phyloP scores from a whole-genome alignment of 2,329 filamentous ascomycete genomes.

The Fusarium succisae region DNA sequence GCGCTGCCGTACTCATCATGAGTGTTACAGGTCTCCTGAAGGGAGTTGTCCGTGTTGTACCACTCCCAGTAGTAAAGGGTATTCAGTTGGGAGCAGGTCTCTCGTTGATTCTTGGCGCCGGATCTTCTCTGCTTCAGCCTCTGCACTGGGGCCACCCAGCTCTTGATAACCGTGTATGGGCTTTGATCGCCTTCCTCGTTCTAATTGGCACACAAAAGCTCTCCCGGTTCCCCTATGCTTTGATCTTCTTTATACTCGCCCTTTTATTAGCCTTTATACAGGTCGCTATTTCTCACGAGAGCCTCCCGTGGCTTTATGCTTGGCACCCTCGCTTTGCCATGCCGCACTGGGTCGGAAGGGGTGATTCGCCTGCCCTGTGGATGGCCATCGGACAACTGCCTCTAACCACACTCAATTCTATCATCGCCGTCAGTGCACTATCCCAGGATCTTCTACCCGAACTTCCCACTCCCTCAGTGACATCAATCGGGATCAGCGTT shows the following conservation, averaged over 20 bases:
- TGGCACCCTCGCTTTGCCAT: constrained; percentile 66
- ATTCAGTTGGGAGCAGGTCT: constrained; percentile 94
- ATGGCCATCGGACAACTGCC: constrained; percentile 88
- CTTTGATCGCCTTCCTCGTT: constrained; percentile 74
- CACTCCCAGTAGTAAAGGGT: constrained; percentile 89
- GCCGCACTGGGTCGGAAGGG: constrained; percentile 46
- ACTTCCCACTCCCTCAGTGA: constrained; percentile 74
- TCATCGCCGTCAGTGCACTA: constrained; percentile 86
- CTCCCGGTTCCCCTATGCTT: constrained; percentile 78
- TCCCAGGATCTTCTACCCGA: constrained; percentile 79
- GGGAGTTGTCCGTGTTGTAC: constrained; percentile 78
- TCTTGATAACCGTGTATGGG: constrained; percentile 83
- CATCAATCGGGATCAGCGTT: constrained; percentile 82
- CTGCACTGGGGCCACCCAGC: constrained; percentile 74
- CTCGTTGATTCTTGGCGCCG: constrained; percentile 82
- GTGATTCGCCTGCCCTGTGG: constrained; percentile 51
- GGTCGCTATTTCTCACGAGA: constrained; percentile 44
- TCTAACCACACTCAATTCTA: constrained; percentile 90
- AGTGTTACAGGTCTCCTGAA: constrained; percentile 81
- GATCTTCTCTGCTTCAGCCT: constrained; percentile 71
- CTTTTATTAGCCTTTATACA: constrained; percentile 68
- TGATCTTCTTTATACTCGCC: constrained; percentile 75
- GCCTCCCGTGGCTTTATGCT: constrained; percentile 62
- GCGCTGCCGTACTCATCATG: constrained; percentile 76
- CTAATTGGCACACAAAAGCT: constrained; percentile 75